Conservation (phyloP, 148 eudicot genomes). For the Pharnaceum exiguum region DNA sequence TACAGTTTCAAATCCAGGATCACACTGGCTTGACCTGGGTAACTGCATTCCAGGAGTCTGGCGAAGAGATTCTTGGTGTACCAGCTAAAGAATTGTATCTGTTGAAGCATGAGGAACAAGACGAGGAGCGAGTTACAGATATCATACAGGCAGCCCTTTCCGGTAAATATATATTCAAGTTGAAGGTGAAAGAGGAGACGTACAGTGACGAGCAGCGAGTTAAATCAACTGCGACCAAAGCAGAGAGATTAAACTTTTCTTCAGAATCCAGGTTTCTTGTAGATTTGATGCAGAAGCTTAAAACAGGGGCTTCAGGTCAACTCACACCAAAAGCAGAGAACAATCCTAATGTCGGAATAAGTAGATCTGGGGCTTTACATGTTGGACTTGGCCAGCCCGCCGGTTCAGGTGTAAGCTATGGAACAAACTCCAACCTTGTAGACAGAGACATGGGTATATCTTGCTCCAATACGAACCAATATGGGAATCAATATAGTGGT, state of each 20-base stretch:
- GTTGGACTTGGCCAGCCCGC: slow-evolving; percentile 26
- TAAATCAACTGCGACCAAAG: slow-evolving; percentile 79
- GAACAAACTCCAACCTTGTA: slow-evolving; percentile 17
- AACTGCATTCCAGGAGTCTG: slow-evolving; percentile 85
- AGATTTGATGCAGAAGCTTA: slow-evolving; percentile 41
- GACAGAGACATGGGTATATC: slow-evolving; percentile 23
- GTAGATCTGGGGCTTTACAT: slow-evolving; percentile 19
- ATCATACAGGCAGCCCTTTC: slow-evolving; percentile 40
- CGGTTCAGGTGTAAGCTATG: slow-evolving; percentile 21
- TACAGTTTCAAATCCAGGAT: slow-evolving; percentile 87
- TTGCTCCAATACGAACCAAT: slow-evolving; percentile 29
- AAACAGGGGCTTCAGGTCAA: slow-evolving; percentile 29
- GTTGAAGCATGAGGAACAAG: slow-evolving; percentile 66
- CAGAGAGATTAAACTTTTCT: slow-evolving; percentile 47
- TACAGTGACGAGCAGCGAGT: slow-evolving; percentile 83
- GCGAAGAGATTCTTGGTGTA: slow-evolving; percentile 75
- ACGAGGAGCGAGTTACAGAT: slow-evolving; percentile 60
- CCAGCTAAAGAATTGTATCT: slow-evolving; percentile 63
- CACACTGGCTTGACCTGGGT: slow-evolving; percentile 88
- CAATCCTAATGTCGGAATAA: slow-evolving; percentile 18
- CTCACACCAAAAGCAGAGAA: slow-evolving; percentile 25
- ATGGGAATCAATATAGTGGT: slow-evolving; percentile 52
- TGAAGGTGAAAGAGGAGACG: slow-evolving; percentile 93
- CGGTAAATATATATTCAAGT: slow-evolving; percentile 54
- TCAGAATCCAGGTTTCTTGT: slow-evolving; percentile 53